Conservation (phyloP, 2,329 filamentous ascomycete genomes). For the Alternaria brassicicola region DNA sequence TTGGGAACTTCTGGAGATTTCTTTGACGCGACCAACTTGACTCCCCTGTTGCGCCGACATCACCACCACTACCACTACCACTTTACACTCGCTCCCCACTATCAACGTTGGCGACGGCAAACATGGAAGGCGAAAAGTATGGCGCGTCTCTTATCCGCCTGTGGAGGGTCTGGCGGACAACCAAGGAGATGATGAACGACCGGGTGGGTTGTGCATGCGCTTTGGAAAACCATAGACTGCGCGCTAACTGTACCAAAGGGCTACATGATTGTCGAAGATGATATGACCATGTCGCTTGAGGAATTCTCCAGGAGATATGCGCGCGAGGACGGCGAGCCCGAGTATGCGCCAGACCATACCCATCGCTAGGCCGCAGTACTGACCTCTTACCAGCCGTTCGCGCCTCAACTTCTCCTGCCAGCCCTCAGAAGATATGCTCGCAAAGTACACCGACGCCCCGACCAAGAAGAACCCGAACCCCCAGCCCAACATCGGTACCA, state of each 20-base stretch:
- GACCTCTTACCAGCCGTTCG: conserved; percentile 65
- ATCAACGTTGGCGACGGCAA: conserved; percentile 14
- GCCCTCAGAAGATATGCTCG: conserved; percentile 82
- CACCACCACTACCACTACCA: conserved; percentile 6
- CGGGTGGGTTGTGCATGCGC: conserved; percentile 65
- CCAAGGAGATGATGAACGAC: conserved; percentile 93
- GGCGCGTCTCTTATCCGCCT: conserved; percentile 61
- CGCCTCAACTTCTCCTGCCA: conserved; percentile 88
- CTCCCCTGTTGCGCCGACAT: conserved; percentile 19
- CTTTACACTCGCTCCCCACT: conserved; percentile 13
- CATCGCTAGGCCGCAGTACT: conserved; percentile 5
- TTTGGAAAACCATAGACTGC: conserved; percentile 12
- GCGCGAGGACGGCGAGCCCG: conserved; percentile 73
- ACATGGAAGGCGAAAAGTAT: conserved; percentile 40
- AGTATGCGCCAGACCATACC: conserved; percentile 61
- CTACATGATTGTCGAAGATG: conserved; percentile 88
- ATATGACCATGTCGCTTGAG: conserved; percentile 85
- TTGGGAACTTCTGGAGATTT: conserved; percentile 36
- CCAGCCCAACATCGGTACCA: conserved; percentile 76
- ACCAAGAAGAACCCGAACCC: conserved; percentile 73
- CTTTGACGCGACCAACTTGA: conserved; percentile 30
- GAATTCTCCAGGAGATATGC: conserved; percentile 77
- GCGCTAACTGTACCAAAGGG: conserved; percentile 64
- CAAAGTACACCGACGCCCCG: conserved; percentile 77
- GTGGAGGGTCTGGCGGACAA: conserved; percentile 93